Conservation (phyloP, 2,329 filamentous ascomycete genomes). For the Pseudogymnoascus verrucosus region DNA sequence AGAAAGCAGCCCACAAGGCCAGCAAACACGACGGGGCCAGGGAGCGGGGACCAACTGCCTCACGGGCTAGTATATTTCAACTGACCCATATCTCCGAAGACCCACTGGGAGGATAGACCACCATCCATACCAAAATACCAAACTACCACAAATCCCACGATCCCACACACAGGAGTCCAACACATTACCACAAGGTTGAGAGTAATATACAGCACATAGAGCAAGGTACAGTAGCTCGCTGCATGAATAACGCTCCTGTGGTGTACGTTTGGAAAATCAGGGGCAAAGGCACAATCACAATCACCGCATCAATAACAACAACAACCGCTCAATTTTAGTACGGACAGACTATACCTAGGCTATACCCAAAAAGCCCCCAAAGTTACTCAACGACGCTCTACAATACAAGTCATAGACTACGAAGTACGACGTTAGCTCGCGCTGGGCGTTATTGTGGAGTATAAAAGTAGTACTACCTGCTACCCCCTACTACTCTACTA, state of each 20-base stretch:
- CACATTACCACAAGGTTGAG: neutral
- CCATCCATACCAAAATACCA: neutral
- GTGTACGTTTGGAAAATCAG: neutral
- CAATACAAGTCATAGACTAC: neutral
- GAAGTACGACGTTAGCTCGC: neutral
- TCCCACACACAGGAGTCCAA: neutral
- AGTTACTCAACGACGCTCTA: neutral
- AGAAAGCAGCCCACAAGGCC: neutral
- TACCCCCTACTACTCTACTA: too few relatives aligned
- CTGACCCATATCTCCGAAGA: conserved; percentile 5
- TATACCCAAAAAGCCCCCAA: neutral
- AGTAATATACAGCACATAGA: neutral
- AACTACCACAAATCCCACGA: neutral
- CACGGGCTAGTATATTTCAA: conserved; percentile 2
- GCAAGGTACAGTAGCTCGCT: neutral
- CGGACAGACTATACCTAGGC: neutral
- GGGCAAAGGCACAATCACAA: neutral
- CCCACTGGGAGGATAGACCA: neutral
- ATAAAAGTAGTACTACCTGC: neutral
- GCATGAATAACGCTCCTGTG: conserved; percentile 1
- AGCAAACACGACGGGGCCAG: neutral
- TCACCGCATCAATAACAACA: neutral
- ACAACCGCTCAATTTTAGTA: neutral
- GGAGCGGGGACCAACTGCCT: neutral
- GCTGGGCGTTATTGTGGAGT: neutral